A percentile compares a stretch with the other conserved stretches of the same genome.
These are phyloP conservation scores for Emergomyces pasteurianus DNA, from an alignment of 2,329 filamentous ascomycete genomes.

Conservation along the genomic window DNA sequence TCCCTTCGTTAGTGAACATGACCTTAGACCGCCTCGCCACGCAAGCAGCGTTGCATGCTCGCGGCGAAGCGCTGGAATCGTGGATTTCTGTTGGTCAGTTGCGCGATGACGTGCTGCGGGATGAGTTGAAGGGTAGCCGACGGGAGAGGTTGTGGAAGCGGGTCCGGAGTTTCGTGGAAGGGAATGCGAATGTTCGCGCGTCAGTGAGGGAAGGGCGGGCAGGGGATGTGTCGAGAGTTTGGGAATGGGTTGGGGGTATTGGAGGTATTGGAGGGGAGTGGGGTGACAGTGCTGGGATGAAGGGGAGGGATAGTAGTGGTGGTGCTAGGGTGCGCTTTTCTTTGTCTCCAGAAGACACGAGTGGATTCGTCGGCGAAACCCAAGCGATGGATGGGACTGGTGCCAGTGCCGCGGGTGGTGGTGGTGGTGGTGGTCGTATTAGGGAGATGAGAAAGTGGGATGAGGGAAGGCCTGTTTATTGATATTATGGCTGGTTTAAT, in stretches of 20 bases:
- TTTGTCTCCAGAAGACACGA: slow-evolving; percentile 10
- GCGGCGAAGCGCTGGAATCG: slow-evolving; percentile 54
- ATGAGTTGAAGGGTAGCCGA: slow-evolving; percentile 63
- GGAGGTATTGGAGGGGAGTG: slow-evolving; percentile 33
- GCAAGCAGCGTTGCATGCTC: slow-evolving; percentile 69
- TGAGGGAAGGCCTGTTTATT: slow-evolving; percentile 38
- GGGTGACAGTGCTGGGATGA: slow-evolving; percentile 9
- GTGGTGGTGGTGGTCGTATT: slow-evolving; percentile 19
- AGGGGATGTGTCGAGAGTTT: slow-evolving; percentile 48
- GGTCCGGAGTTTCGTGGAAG: slow-evolving; percentile 75
- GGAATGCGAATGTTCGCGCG: slow-evolving; percentile 81
- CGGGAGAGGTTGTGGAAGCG: slow-evolving; percentile 74
- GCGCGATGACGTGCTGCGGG: slow-evolving; percentile 76
- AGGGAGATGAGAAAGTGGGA: slow-evolving; percentile 33
- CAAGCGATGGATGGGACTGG: slow-evolving; percentile 10
- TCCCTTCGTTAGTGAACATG: slow-evolving; percentile 74
- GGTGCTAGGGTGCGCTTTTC: slow-evolving; percentile 18
- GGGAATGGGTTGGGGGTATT: slow-evolving; percentile 57
- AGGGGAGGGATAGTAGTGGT: slow-evolving; percentile 16
- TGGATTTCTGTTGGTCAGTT: slow-evolving; percentile 83
- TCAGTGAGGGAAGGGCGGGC: slow-evolving; percentile 53
- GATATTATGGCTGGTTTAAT: slow-evolving; percentile 5
- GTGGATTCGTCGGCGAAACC: slow-evolving; percentile 8
- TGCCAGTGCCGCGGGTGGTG: slow-evolving; percentile 9
- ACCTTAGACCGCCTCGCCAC: slow-evolving; percentile 71